A percentile compares a stretch with the other conserved stretches of the same genome.
phyloP scores from a whole-genome alignment of 805 yeast species.

The Yarrowia sp. region DNA sequence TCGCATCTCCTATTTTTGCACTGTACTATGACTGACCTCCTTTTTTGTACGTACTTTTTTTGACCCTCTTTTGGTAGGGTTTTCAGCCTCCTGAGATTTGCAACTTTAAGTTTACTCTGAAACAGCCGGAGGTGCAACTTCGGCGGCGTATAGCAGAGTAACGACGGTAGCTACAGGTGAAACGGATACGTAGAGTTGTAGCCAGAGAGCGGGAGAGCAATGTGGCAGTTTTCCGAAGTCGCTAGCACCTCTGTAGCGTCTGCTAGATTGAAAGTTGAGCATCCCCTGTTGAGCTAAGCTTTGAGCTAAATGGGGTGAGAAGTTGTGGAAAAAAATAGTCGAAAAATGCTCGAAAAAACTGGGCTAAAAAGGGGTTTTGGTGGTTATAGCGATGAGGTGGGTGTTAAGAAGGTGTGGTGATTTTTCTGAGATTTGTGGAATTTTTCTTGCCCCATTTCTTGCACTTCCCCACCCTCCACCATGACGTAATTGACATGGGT shows the following conservation, averaged over 20 bases:
- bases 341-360: too few relatives aligned
- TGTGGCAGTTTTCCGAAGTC: neutral
- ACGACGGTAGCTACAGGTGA: neutral
- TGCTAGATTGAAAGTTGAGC: neutral
- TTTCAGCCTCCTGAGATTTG: slow-evolving; percentile 15
- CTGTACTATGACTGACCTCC: too few relatives aligned
- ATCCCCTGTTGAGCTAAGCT: neutral
- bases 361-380: too few relatives aligned
- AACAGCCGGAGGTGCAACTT: neutral
- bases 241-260: neutral
- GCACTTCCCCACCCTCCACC: neutral
- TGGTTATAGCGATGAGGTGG: too few relatives aligned
- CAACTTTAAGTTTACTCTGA: neutral
- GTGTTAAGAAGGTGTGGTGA: too few relatives aligned
- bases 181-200: too few relatives aligned
- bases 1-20: too few relatives aligned
- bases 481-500: neutral
- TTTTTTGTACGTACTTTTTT: neutral
- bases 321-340: neutral
- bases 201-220: too few relatives aligned
- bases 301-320: neutral
- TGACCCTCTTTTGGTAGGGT: neutral
- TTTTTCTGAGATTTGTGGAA: too few relatives aligned
- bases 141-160: neutral
- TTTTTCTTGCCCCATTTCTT: neutral